phyloP scores from a whole-genome alignment of 208 protist species.

The Trypanosoma lewisi region DNA sequence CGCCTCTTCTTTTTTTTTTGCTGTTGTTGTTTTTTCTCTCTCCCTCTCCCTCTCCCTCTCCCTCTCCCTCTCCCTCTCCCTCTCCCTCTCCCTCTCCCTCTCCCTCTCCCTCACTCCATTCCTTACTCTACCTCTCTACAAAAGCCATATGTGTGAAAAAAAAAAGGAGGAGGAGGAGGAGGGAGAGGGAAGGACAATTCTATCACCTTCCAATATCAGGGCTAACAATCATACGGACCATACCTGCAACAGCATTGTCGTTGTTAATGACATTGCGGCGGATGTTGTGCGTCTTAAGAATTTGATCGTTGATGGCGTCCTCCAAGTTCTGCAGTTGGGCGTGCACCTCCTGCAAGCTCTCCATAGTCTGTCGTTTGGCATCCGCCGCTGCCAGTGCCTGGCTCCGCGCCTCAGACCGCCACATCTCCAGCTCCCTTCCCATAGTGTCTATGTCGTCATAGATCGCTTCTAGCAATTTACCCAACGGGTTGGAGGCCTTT shows the following conservation, averaged over 20 bases:
- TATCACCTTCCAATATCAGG: conserved; percentile 47
- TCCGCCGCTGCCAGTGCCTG: conserved; percentile 79
- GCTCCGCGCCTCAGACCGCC: conserved; percentile 80
- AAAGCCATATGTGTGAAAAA: background rate
- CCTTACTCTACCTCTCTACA: background rate
- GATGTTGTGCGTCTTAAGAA: conserved; percentile 83
- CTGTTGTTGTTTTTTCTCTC: conserved; percentile 8
- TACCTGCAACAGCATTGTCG: conserved; percentile 70
- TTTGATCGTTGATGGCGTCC: conserved; percentile 85
- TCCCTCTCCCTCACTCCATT: background rate
- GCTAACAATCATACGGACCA: conserved; percentile 83
- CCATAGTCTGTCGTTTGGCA: conserved; percentile 75
- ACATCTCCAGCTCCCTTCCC: conserved; percentile 87
- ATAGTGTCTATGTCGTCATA: conserved; percentile 91
- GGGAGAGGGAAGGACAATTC: background rate
- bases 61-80: background rate
- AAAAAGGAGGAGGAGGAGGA: background rate
- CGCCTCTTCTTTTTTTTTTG: background rate
- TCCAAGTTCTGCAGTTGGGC: conserved; percentile 81
- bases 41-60: background rate
- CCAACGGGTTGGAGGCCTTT: conserved; percentile 87
- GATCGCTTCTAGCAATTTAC: conserved; percentile 82
- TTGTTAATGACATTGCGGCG: conserved; percentile 78
- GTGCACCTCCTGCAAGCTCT: conserved; percentile 79
- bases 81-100: background rate